phyloP scores from a whole-genome alignment of 306 rosid species.

The Gastrolobium bilobum region DNA sequence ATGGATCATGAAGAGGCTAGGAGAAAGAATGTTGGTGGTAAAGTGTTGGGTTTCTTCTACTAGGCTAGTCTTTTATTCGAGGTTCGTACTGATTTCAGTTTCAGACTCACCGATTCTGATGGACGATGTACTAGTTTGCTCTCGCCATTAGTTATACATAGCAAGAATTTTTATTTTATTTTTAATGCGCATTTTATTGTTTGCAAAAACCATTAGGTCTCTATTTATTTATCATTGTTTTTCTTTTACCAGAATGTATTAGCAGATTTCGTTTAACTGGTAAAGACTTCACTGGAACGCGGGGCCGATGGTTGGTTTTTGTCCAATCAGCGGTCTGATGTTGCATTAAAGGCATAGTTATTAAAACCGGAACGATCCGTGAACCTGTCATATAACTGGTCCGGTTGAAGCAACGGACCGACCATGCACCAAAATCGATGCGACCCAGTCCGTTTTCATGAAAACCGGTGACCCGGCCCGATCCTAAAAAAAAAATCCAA shows the following conservation, averaged over 20 bases:
- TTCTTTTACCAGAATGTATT: background rate
- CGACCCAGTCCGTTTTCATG: no score
- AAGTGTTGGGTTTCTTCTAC: conserved; percentile 54
- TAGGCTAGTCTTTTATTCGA: conserved; percentile 9
- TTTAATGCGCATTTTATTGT: background rate
- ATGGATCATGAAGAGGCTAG: conserved; percentile 55
- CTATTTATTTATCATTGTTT: background rate
- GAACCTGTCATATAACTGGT: no score
- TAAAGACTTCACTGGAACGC: background rate
- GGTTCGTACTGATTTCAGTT: conserved; percentile 16
- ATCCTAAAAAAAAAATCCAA: no score
- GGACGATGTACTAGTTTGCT: conserved; percentile 21
- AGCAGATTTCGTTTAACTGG: background rate
- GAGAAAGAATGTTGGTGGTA: conserved; percentile 55
- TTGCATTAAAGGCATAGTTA: background rate
- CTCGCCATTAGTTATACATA: background rate
- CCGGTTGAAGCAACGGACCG: no score
- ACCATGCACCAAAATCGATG: no score
- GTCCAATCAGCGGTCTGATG: background rate
- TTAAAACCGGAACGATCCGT: no score
- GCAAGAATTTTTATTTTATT: background rate
- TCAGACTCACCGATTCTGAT: conserved; percentile 10
- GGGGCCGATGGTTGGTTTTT: background rate
- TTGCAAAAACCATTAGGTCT: background rate
- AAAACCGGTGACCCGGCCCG: no score